These are phyloP conservation scores for Coniochaeta hoffmannii DNA, from an alignment of 2,329 filamentous ascomycete species.

Conservation along the genomic window DNA sequence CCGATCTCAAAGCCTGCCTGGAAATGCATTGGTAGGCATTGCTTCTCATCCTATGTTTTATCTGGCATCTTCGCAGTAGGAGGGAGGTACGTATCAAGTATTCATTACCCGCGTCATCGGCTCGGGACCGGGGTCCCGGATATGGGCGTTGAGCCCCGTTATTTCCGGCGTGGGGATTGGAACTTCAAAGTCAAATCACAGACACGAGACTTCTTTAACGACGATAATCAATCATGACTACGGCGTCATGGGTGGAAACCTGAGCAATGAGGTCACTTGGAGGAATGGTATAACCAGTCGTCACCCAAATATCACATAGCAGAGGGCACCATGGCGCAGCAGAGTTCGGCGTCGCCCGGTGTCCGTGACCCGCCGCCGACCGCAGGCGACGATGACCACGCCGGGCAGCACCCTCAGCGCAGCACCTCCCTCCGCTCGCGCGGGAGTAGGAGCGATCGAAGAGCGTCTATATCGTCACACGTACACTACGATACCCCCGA, in stretches of 20 bases:
- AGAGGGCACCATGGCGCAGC: background rate
- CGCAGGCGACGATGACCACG: background rate
- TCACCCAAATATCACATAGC: background rate
- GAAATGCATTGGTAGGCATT: too few species aligned
- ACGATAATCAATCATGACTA: too few species aligned
- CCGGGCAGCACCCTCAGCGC: background rate
- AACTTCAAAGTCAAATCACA: too few species aligned
- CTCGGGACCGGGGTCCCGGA: too few species aligned
- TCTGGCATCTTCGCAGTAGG: too few species aligned
- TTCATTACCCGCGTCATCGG: too few species aligned
- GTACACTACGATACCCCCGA: conserved; percentile 19
- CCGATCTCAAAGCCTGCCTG: too few species aligned
- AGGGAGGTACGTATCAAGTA: too few species aligned
- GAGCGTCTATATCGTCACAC: conserved; percentile 4
- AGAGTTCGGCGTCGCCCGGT: background rate
- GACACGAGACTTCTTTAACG: too few species aligned
- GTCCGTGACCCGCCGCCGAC: too few species aligned
- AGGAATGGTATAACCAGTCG: background rate
- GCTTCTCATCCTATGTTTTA: too few species aligned
- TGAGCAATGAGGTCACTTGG: background rate
- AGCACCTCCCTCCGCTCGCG: background rate
- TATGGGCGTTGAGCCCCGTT: background rate
- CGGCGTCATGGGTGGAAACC: too few species aligned
- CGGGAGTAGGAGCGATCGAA: background rate
- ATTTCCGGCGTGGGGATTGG: background rate